Evolutionary conservation across 1,284 basidiomycete species (phyloP).

Genomic region (Puccinia horiana): DNA sequence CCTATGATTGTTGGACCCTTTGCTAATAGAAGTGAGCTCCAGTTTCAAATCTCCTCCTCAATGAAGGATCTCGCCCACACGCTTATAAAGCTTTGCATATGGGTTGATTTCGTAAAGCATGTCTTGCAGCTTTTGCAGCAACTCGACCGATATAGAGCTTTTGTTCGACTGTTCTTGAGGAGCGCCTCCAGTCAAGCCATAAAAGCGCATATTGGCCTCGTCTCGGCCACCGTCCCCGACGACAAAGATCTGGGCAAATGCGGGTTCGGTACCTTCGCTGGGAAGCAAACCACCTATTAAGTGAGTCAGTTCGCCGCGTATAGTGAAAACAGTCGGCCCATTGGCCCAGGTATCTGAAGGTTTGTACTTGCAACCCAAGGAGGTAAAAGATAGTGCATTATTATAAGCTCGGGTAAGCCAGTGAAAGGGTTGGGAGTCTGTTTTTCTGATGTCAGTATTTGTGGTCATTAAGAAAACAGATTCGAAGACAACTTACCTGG

Average conservation of each 20-base stretch:
- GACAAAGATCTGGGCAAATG: slow-evolving; percentile 18
- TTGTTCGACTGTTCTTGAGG: no score
- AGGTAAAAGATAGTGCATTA: not conserved
- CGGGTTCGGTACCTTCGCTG: not conserved
- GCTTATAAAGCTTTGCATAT: not conserved
- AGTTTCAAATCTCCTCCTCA: no score
- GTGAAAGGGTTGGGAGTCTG: no score
- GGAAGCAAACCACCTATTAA: not conserved
- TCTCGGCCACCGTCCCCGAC: not conserved
- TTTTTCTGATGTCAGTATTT: no score
- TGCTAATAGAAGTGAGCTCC: not conserved
- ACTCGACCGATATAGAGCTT: not conserved
- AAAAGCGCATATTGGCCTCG: not conserved
- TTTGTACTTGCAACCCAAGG: not conserved
- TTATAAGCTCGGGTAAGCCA: not conserved
- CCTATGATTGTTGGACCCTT: not conserved
- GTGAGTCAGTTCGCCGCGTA: not conserved
- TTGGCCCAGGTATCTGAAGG: no score
- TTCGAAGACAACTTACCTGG: not conserved
- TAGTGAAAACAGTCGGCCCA: not conserved
- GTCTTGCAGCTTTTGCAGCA: not conserved
- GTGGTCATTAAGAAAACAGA: no score
- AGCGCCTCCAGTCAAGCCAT: no score
- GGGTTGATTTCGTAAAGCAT: not conserved
- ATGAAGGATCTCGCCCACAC: not conserved